Conservation (phyloP, 768 basidiomycete species). For the Butyriboletus loyo region DNA sequence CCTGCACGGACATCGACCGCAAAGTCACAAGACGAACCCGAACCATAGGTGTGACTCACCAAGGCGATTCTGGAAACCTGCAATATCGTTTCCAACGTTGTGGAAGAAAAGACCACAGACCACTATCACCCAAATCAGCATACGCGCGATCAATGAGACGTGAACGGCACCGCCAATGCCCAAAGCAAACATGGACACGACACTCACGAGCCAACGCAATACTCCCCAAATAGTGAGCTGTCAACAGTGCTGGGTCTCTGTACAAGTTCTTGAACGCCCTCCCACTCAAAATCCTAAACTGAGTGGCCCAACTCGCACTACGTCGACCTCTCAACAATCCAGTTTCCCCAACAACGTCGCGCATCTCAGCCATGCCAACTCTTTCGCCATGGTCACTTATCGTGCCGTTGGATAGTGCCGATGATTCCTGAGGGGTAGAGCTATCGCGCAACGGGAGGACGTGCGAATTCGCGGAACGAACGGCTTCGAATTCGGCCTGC, state of each 20-base stretch:
- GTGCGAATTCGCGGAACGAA: slow-evolving; percentile 23
- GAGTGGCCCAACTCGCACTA: slow-evolving; percentile 83
- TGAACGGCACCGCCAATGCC: not conserved
- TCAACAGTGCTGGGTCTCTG: slow-evolving; percentile 87
- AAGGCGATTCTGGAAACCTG: slow-evolving; percentile 94
- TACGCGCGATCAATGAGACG: not conserved
- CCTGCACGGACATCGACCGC: slow-evolving; percentile 39
- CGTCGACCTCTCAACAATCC: slow-evolving; percentile 65
- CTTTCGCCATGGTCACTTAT: slow-evolving; percentile 23
- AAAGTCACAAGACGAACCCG: not conserved
- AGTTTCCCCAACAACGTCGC: slow-evolving; percentile 69
- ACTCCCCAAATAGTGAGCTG: slow-evolving; percentile 85
- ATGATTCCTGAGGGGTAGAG: not conserved
- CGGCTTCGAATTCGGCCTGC: slow-evolving; percentile 54
- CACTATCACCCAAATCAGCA: slow-evolving; percentile 41
- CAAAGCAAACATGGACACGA: not conserved
- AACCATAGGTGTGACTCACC: slow-evolving; percentile 40
- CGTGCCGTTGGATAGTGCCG: slow-evolving; percentile 26
- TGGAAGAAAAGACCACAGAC: slow-evolving; percentile 94
- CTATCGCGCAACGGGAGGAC: not conserved
- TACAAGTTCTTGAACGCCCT: slow-evolving; percentile 98
- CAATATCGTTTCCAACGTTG: slow-evolving; percentile 87
- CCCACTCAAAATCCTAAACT: slow-evolving; percentile 93
- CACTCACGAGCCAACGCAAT: slow-evolving; percentile 78
- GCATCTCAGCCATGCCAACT: slow-evolving; percentile 43